These are phyloP conservation scores for Austroboletus festivus DNA, from an alignment of 768 basidiomycete species.

Conservation along the genomic window DNA sequence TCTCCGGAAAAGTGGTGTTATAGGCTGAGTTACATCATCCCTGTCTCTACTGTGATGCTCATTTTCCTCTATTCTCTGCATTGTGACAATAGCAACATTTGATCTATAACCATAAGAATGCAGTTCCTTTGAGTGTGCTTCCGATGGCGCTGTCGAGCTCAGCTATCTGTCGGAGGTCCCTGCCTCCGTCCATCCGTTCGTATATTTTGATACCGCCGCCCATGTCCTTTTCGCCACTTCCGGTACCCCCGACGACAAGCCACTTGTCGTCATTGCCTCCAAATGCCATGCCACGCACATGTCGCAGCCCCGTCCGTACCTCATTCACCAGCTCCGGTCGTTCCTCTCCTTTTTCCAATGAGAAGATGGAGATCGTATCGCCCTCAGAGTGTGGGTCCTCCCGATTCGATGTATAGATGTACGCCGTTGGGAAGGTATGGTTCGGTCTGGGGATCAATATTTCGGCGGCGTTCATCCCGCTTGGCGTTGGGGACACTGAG, in stretches of 20 bases:
- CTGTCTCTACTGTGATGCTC: not conserved
- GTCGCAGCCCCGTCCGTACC: constrained; percentile 65
- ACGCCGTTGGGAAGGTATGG: constrained; percentile 47
- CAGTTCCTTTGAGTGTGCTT: constrained; percentile 34
- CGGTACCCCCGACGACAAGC: constrained; percentile 61
- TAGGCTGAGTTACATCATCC: constrained; percentile 26
- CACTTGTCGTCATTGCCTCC: constrained; percentile 60
- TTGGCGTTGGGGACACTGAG: constrained; percentile 41
- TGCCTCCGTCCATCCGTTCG: constrained; percentile 61
- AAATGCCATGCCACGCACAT: constrained; percentile 67
- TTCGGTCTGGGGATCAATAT: constrained; percentile 59
- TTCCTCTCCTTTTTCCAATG: constrained; percentile 42
- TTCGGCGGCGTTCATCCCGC: constrained; percentile 64
- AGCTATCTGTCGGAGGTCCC: constrained; percentile 51
- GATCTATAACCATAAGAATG: constrained; percentile 36
- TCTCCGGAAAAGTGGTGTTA: constrained; percentile 40
- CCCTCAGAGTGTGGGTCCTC: constrained; percentile 68
- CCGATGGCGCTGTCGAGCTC: constrained; percentile 35
- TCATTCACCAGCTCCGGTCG: constrained; percentile 54
- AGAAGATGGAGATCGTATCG: constrained; percentile 71
- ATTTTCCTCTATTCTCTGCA: not conserved
- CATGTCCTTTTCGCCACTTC: constrained; percentile 44
- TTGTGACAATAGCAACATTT: not conserved
- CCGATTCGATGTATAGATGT: constrained; percentile 73
- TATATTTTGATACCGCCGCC: constrained; percentile 72